These are phyloP conservation scores for Trichoderma atroviride DNA, from an alignment of 2,329 filamentous ascomycete genomes.

Conservation along the genomic window DNA sequence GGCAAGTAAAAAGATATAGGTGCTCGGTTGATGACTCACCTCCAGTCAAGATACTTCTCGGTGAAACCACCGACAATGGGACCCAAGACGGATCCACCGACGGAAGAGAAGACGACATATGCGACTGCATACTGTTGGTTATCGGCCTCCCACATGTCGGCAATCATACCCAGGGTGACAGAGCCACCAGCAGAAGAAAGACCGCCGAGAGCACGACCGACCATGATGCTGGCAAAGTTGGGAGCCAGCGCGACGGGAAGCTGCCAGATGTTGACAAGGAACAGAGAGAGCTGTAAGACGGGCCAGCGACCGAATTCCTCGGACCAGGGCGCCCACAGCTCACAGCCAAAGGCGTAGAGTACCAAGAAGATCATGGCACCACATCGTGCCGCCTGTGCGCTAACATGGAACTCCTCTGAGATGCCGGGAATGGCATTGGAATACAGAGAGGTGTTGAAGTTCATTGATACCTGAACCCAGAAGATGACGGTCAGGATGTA, in stretches of 20 bases:
- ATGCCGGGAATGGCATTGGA: constrained; percentile 70
- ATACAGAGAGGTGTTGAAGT: constrained; percentile 76
- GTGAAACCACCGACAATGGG: constrained; percentile 80
- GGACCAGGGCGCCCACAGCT: constrained; percentile 86
- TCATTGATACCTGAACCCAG: constrained; percentile 75
- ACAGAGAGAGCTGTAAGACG: constrained; percentile 71
- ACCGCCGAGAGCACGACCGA: constrained; percentile 70
- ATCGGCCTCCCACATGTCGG: constrained; percentile 72
- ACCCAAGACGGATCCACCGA: constrained; percentile 74
- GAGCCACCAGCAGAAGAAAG: constrained; percentile 72
- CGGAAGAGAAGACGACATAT: constrained; percentile 77
- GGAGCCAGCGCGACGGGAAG: constrained; percentile 71
- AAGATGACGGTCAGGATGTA: constrained; percentile 73
- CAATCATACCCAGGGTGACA: constrained; percentile 74
- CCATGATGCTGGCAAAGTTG: constrained; percentile 71
- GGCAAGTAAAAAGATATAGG: background rate
- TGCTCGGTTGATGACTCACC: constrained; percentile 43
- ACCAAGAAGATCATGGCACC: constrained; percentile 80
- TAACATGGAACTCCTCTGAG: constrained; percentile 67
- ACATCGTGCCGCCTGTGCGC: constrained; percentile 67
- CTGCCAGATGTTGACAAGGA: constrained; percentile 78
- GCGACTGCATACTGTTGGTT: constrained; percentile 75
- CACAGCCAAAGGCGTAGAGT: constrained; percentile 81
- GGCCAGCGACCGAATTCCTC: constrained; percentile 80
- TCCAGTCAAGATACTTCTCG: constrained; percentile 68